Base-by-base conservation (phyloP, 2,329 filamentous ascomycete species). In the Coleophoma crateriformis region DNA sequence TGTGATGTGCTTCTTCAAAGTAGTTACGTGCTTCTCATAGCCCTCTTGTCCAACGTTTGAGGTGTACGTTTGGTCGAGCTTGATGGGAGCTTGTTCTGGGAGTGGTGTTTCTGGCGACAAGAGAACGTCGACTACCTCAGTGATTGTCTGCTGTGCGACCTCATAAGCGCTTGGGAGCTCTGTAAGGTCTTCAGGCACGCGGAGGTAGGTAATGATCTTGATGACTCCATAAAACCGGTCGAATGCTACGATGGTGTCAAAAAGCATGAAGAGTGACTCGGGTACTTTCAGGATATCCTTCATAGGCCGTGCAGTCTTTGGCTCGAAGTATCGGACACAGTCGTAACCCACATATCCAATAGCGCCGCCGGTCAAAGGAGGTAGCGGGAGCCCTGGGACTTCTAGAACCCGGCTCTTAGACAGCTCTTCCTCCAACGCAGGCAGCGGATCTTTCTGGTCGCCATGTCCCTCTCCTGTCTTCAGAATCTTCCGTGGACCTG, bases 331-430 rank as follows among this genome's bases (percentile, higher is more conserved):
- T 64, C 86, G 85, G 61, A 99, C 89, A 68, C 94, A 99, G 67
- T 99, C 94, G 65, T 99, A 99, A 47, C 91, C 91, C 6, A 97
- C 90, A 67, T 97, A 99, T 52, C 94, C 94, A 61, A 99, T 90
- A 12, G 91, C 94, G 45, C 94, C 94, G 38, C 91, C 94, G 0
- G 88, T 89, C 71, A 99, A 74, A 22, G 89, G 88, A 46, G 94
- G 94, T 35, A 99, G 77, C 61, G 80, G 81, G 62, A 97, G 73
- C 1, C 85, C 88, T 0, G 94, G 91, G 3, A 99, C 82, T 38
- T 88, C 81, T 33, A 90, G 87, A 55, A 96, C 88, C 22, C 88
- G 81, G 67, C 84, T 87, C 63, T 87, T 77, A 15, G 82, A 78
- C 41, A 99, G 79, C 70, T 96, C 90, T 55, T 80, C 75, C 71